A percentile compares a stretch with the other conserved stretches of the same genome.
Conservation (phyloP, 331 rosid species). For the Phaseolus coccineus region DNA sequence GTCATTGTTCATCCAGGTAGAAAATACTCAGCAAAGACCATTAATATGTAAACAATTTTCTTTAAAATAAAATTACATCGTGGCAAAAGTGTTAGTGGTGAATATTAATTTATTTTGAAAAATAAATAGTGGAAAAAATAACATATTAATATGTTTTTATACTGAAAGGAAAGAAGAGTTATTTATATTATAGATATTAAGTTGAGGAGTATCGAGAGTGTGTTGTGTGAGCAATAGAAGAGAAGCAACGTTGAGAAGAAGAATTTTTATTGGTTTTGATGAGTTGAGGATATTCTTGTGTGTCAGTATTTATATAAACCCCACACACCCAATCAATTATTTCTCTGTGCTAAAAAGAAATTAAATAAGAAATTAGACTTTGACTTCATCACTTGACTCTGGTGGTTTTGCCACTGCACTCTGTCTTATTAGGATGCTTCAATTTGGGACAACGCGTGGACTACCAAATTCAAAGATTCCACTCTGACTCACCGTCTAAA, state of each 20-base stretch:
- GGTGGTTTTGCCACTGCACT: neutral
- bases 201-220: too few species aligned
- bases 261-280: neutral
- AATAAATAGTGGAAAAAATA: too few species aligned
- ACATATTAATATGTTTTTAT: too few species aligned
- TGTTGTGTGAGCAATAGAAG: neutral
- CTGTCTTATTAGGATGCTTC: conserved; percentile 4
- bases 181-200: too few species aligned
- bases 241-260: neutral
- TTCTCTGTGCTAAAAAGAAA: neutral
- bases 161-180: too few species aligned
- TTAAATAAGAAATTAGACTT: conserved; percentile 10
- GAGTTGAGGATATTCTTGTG: neutral
- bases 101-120: too few species aligned
- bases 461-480: neutral
- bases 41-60: neutral
- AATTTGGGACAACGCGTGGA: conserved; percentile 9
- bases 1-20: neutral
- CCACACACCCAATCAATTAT: neutral
- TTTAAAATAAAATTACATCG: neutral
- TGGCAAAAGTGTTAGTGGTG: too few species aligned
- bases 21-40: neutral
- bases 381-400: conserved; percentile 52
- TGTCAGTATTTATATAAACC: neutral
- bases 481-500: neutral